Conservation (phyloP, 495 filamentous ascomycete species). For the Staphylotrichum longicolle region DNA sequence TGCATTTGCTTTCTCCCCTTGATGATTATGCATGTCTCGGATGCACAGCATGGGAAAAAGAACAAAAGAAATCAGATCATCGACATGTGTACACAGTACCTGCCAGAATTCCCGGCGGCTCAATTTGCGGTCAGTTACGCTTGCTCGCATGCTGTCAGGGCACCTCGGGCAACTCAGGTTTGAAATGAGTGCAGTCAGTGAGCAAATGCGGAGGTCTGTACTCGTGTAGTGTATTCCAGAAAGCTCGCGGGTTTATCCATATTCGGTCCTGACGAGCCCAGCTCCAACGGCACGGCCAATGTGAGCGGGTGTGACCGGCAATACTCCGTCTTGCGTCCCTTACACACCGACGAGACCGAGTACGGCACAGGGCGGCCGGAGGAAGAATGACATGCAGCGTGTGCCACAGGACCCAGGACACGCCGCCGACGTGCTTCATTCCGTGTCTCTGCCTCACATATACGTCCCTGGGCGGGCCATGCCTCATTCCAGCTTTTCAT, state of each 20-base stretch:
- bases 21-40: neutral
- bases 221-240: too few species aligned
- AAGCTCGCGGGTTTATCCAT: neutral
- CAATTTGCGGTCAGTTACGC: neutral
- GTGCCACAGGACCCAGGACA: neutral
- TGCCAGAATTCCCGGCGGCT: slow-evolving; percentile 1
- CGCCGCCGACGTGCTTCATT: neutral
- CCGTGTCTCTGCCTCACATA: slow-evolving; percentile 3
- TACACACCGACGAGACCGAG: too few species aligned
- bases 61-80: neutral
- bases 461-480: neutral
- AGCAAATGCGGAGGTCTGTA: neutral
- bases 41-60: slow-evolving; percentile 1
- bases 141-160: too few species aligned
- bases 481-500: too few species aligned
- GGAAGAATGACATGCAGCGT: neutral
- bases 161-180: too few species aligned
- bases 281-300: neutral
- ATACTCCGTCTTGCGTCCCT: neutral
- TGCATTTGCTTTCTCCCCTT: neutral
- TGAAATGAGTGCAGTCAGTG: neutral
- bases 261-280: neutral
- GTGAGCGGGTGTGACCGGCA: slow-evolving; percentile 7
- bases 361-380: neutral
- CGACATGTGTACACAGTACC: neutral